Evolutionary conservation across 108 stramenopile species (phyloP).

Genomic region (Nitzschia sp.): DNA sequence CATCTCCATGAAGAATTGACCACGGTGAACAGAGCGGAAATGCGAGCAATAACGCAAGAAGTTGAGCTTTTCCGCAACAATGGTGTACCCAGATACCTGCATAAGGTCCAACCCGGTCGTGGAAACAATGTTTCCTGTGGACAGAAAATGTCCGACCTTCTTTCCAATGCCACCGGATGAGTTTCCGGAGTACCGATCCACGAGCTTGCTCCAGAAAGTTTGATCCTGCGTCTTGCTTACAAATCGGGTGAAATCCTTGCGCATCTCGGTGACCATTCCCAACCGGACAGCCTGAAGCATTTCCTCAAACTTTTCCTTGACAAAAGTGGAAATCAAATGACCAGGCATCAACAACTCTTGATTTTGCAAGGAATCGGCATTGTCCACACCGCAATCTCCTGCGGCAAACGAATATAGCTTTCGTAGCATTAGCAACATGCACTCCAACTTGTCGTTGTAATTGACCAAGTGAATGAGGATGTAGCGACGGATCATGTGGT

Average conservation of each 20-base stretch:
- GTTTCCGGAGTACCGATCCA: constrained; percentile 71
- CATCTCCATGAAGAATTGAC: constrained; percentile 99
- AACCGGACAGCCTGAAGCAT: constrained; percentile 65
- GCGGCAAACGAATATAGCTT: constrained; percentile 95
- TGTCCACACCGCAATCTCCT: constrained; percentile 93
- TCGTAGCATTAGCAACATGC: constrained; percentile 80
- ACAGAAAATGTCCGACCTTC: constrained; percentile 90
- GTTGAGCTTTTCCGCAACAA: constrained; percentile 97
- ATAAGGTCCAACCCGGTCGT: constrained; percentile 94
- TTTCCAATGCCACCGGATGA: constrained; percentile 80
- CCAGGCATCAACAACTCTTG: constrained; percentile 94
- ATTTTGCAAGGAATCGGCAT: constrained; percentile 93
- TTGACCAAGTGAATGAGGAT: constrained; percentile 81
- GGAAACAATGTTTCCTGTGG: constrained; percentile 94
- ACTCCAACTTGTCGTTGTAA: constrained; percentile 91
- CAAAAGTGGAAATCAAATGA: constrained; percentile 83
- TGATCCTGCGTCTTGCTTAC: constrained; percentile 43
- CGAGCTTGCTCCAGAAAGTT: constrained; percentile 64
- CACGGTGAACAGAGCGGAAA: constrained; percentile 98
- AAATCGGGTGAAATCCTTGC: constrained; percentile 53
- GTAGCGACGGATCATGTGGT: constrained; percentile 82
- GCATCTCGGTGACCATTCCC: constrained; percentile 70
- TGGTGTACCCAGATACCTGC: constrained; percentile 97
- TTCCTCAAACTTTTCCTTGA: constrained; percentile 96
- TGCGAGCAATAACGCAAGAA: constrained; percentile 94